Evolutionary conservation across 768 basidiomycete species (phyloP), one percentile per base, ranked within the genome.

Genomic region (Cubamyces sp.): DNA sequence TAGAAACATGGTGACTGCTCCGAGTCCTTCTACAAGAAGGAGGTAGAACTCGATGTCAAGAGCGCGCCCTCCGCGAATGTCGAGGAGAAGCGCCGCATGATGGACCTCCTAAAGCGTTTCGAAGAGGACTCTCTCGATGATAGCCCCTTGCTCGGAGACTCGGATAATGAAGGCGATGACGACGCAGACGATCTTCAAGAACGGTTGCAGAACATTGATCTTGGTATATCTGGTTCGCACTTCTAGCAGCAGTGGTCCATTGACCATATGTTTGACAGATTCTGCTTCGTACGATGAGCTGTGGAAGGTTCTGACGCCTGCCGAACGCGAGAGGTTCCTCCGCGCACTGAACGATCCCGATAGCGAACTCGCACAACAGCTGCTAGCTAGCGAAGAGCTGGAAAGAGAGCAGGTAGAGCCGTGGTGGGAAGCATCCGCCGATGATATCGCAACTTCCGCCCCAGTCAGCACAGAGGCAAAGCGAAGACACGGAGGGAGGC

Each of bases 21-120:
- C 25, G 93, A 94, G 72, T 75, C 79, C 0, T 95, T 95, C 72
- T 94, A 93, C 73, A 85, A 85, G 65, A 86, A 85, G 54, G 88
- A 92, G 69, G 74, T 94, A 3, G 85, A 90, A 65, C 73, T 73
- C 2, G 85, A 88, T 48, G 87, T 92, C 55, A 80, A 79, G 42
- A 70, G 81, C 0, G 80, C 78, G 37, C 79, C 87, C 3, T 82
- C 85, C 5, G 85, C 82, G 68, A 78, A 81, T 3, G 73, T 76
- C 0, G 76, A 83, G 60, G 91, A 94, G 69, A 79, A 85, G 46
- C 71, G 74, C 48, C 78, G 81, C 63, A 93, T 92, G 83, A 73
- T 94, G 68, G 84, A 87, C 49, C 69, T 94, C 4, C 77, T 94
- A 21, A 85, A 83, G 70, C 84, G 81, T 9, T 88, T 94, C 58